phyloP scores from a whole-genome alignment of 306 rosid genomes.

The Adenanthera pavonina region DNA sequence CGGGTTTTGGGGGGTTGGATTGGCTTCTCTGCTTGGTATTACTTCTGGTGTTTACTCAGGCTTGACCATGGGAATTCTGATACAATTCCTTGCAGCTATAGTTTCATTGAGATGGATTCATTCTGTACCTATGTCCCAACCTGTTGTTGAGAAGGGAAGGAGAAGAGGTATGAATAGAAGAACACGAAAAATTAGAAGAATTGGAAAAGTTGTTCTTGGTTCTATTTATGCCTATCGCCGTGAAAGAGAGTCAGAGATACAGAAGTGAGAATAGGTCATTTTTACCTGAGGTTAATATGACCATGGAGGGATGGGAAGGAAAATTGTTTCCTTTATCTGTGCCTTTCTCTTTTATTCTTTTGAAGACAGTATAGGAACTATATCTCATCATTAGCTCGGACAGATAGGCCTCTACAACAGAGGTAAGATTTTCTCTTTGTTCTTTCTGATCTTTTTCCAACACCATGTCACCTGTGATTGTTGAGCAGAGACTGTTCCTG shows the following conservation, averaged over 20 bases:
- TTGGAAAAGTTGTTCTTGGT: constrained; percentile 68
- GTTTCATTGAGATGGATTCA: constrained; percentile 63
- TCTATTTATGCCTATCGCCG: constrained; percentile 60
- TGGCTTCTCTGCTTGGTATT: constrained; percentile 72
- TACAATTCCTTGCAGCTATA: constrained; percentile 77
- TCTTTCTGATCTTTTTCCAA: constrained; percentile 39
- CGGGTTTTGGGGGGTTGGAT: constrained; percentile 76
- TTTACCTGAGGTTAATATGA: constrained; percentile 5
- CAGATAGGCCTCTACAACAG: constrained; percentile 2
- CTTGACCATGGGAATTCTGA: constrained; percentile 63
- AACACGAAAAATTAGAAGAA: constrained; percentile 68
- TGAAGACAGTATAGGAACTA: constrained; percentile 14
- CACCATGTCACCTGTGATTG: constrained; percentile 24
- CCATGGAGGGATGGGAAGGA: constrained; percentile 25
- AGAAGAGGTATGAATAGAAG: constrained; percentile 62
- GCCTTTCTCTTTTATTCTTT: background rate
- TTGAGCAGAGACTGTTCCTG: constrained; percentile 21
- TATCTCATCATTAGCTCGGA: background rate
- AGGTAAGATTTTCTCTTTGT: constrained; percentile 27
- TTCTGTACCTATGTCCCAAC: constrained; percentile 55
- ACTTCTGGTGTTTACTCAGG: constrained; percentile 68
- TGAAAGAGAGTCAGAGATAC: constrained; percentile 66
- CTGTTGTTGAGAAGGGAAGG: constrained; percentile 49
- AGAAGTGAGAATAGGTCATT: constrained; percentile 38
- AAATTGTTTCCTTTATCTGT: constrained; percentile 7